These are phyloP conservation scores for Aspergillus thermomutatus DNA, from an alignment of 2,329 filamentous ascomycete species.

Conservation along the genomic window DNA sequence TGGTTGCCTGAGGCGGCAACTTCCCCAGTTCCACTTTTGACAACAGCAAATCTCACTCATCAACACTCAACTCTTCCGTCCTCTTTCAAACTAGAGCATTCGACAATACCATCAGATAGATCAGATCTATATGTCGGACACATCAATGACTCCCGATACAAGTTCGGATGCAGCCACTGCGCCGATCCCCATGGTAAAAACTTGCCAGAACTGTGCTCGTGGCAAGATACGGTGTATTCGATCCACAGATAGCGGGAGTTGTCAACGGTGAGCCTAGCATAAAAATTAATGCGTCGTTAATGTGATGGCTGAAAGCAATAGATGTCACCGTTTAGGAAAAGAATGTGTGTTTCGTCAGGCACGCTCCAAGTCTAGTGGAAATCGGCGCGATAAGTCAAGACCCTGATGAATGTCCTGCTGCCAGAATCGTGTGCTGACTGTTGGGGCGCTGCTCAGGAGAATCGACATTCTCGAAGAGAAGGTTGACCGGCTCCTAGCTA, in stretches of 20 bases:
- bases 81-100: neutral
- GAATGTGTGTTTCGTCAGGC: constrained; percentile 36
- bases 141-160: neutral
- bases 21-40: neutral
- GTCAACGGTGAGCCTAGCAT: constrained; percentile 11
- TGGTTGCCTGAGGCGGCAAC: neutral
- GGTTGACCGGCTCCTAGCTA: constrained; percentile 7
- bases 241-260: constrained; percentile 6
- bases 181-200: neutral
- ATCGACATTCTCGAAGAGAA: constrained; percentile 36
- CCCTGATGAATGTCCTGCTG: neutral
- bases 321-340: constrained; percentile 36
- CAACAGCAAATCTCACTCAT: too few relatives aligned
- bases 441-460: constrained; percentile 14
- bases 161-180: neutral
- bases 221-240: constrained; percentile 22
- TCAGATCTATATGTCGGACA: neutral
- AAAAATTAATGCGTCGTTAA: neutral
- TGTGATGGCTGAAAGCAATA: constrained; percentile 6
- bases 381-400: constrained; percentile 32
- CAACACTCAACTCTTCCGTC: neutral
- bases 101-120: neutral
- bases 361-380: constrained; percentile 32
- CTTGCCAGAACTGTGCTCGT: constrained; percentile 19
- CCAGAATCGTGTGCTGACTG: constrained; percentile 1